Percentiles rank a stretch among this genome's conserved stretches.
Evolutionary conservation across 208 protist species (phyloP).

Genomic region (Leishmania mexicana): DNA sequence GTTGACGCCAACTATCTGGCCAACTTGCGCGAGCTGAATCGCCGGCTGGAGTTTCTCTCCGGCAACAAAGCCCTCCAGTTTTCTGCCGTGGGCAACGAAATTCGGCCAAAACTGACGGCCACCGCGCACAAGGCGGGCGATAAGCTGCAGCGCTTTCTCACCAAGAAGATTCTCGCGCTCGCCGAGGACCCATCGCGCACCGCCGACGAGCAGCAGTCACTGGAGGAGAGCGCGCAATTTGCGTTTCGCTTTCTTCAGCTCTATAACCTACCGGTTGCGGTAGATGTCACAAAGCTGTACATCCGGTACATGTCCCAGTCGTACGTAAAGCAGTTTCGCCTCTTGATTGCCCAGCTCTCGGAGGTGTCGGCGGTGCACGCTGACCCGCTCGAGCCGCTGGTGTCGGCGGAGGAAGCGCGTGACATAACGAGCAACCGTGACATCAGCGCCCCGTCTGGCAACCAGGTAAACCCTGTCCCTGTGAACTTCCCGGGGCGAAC

Average conservation of each 20-base stretch:
- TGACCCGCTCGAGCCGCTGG: constrained; percentile 59
- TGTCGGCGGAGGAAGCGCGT: constrained; percentile 57
- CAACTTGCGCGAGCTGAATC: constrained; percentile 72
- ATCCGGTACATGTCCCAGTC: constrained; percentile 59
- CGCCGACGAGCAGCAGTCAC: constrained; percentile 47
- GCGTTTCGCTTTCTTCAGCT: constrained; percentile 74
- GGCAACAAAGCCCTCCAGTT: constrained; percentile 72
- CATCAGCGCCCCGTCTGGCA: constrained; percentile 50
- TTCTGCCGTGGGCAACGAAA: constrained; percentile 82
- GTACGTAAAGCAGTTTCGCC: constrained; percentile 47
- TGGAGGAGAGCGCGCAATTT: constrained; percentile 70
- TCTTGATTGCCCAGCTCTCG: constrained; percentile 42
- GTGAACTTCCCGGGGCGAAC: constrained; percentile 52
- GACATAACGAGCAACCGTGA: constrained; percentile 73
- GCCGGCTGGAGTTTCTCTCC: constrained; percentile 72
- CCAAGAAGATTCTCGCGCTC: constrained; percentile 50
- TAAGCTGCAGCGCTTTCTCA: constrained; percentile 78
- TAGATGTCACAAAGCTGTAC: constrained; percentile 65
- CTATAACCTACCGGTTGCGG: constrained; percentile 75
- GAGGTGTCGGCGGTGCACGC: constrained; percentile 54
- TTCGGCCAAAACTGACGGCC: constrained; percentile 67
- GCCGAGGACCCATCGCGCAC: constrained; percentile 41
- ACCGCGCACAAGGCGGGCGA: constrained; percentile 78
- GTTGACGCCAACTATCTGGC: constrained; percentile 69
- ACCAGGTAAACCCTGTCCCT: constrained; percentile 40